These are phyloP conservation scores for Lactuca sativa DNA, from an alignment of 129 eudicot species.

Conservation along the genomic window DNA sequence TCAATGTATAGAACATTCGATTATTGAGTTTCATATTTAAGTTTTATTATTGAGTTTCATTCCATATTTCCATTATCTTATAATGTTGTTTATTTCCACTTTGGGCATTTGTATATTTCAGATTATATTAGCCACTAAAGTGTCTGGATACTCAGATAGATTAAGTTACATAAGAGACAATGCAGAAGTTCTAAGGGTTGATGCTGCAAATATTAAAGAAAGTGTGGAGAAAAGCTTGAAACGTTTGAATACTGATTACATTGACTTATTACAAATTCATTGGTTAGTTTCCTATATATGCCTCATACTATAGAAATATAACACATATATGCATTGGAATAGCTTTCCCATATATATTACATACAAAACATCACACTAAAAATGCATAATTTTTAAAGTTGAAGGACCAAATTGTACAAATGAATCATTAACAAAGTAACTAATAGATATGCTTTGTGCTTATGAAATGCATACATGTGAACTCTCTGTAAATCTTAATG, in stretches of 20 bases:
- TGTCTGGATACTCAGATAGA: constrained; percentile 77
- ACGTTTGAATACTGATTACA: constrained; percentile 83
- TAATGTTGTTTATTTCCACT: neutral
- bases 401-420: neutral
- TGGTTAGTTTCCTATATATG: constrained; percentile 41
- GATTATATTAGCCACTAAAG: constrained; percentile 88
- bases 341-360: neutral
- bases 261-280: constrained; percentile 92
- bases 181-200: constrained; percentile 59
- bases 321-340: neutral
- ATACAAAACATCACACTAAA: neutral
- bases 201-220: constrained; percentile 84
- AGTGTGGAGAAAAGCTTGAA: constrained; percentile 91
- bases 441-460: neutral
- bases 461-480: neutral
- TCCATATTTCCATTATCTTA: neutral
- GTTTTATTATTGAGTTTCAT: no score
- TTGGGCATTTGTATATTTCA: constrained; percentile 16
- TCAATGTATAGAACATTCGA: no score
- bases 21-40: no score
- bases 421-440: neutral
- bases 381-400: neutral
- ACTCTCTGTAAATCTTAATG: neutral
- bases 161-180: constrained; percentile 59
- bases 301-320: neutral